phyloP scores from a whole-genome alignment of 2,329 filamentous ascomycete genomes.

The Aaosphaeria arxii region DNA sequence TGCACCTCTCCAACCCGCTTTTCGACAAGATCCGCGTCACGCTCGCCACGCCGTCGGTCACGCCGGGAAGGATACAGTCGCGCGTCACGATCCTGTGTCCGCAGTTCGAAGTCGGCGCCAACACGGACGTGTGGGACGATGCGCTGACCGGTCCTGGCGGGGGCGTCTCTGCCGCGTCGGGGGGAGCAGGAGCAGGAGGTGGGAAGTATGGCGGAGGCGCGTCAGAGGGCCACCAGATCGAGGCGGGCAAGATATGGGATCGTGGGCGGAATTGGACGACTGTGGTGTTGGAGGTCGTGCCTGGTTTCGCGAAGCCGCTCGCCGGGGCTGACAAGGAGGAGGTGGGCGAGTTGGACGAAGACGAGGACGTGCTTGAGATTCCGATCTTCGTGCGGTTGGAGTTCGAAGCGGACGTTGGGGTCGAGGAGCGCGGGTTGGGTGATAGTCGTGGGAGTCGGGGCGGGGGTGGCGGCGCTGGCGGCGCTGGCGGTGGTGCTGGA shows the following conservation, averaged over 20 bases:
- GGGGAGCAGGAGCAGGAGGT: neutral
- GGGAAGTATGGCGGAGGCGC: neutral
- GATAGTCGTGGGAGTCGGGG: slow-evolving; percentile 24
- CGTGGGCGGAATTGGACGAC: slow-evolving; percentile 91
- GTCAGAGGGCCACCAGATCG: slow-evolving; percentile 47
- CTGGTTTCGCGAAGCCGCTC: slow-evolving; percentile 42
- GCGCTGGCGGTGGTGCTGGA: slow-evolving; percentile 31
- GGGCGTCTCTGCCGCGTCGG: slow-evolving; percentile 12
- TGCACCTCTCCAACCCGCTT: slow-evolving; percentile 90
- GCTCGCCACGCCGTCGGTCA: slow-evolving; percentile 68
- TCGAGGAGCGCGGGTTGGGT: slow-evolving; percentile 40
- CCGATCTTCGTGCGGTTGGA: slow-evolving; percentile 91
- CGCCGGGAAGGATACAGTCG: slow-evolving; percentile 40
- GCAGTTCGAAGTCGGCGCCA: slow-evolving; percentile 89
- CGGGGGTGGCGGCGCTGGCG: slow-evolving; percentile 41
- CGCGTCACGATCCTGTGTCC: slow-evolving; percentile 91
- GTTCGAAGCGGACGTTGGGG: slow-evolving; percentile 74
- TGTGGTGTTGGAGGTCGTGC: slow-evolving; percentile 86
- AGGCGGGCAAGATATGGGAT: slow-evolving; percentile 96
- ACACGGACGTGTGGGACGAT: slow-evolving; percentile 92
- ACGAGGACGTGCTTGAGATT: slow-evolving; percentile 75
- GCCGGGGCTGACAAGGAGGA: slow-evolving; percentile 23
- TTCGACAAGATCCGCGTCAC: slow-evolving; percentile 88
- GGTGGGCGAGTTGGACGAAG: slow-evolving; percentile 36
- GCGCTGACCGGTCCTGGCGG: slow-evolving; percentile 54